Evolutionary conservation across 2,329 filamentous ascomycete genomes (phyloP).

Genomic region (Diaporthe humulicola): DNA sequence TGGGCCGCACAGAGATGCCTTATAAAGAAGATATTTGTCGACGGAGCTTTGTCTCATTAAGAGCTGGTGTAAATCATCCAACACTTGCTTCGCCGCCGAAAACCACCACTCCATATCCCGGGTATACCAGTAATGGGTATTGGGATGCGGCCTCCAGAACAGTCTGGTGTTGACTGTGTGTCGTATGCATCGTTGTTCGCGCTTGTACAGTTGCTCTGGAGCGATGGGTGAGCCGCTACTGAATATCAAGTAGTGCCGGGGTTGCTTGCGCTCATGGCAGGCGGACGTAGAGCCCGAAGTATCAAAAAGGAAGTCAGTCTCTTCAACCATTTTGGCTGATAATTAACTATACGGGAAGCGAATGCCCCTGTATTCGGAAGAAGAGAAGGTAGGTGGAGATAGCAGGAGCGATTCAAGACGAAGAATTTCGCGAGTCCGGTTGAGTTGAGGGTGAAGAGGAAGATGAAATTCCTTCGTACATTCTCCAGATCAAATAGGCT

Average conservation of each 20-base stretch:
- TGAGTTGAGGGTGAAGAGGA: neutral
- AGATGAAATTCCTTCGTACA: no score
- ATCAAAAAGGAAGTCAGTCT: neutral
- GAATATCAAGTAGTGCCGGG: neutral
- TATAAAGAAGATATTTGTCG: no score
- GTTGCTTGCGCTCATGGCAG: neutral
- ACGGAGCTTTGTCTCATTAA: neutral
- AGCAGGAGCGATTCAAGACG: neutral
- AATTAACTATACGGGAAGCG: no score
- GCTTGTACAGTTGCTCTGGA: neutral
- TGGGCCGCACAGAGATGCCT: neutral
- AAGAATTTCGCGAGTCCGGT: neutral
- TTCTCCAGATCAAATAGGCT: neutral
- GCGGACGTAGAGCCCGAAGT: neutral
- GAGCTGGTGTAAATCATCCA: neutral
- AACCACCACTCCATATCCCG: conserved; percentile 13
- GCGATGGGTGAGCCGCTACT: neutral
- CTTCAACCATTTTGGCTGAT: neutral
- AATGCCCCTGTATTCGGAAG: no score
- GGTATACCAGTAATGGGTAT: conserved; percentile 20
- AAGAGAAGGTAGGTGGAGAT: neutral
- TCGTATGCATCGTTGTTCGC: neutral
- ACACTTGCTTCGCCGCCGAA: conserved; percentile 6
- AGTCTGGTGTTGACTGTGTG: neutral
- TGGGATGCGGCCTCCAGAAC: no score